These are phyloP conservation scores for Solanum sejunctum DNA, from an alignment of 257 asterid species.

Conservation along the genomic window DNA sequence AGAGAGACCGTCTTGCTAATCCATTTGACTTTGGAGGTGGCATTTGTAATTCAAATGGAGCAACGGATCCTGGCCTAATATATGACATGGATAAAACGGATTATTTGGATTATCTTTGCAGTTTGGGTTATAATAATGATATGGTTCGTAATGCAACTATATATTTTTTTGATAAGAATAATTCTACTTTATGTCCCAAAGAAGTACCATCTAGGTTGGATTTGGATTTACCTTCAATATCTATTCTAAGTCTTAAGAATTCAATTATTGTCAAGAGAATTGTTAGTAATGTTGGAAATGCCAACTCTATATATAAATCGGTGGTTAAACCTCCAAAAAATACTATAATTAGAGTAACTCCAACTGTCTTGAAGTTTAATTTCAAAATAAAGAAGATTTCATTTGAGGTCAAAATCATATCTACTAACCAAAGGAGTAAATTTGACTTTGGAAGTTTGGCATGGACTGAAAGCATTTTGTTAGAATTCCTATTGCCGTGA, in stretches of 20 bases:
- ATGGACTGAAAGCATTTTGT: slow-evolving; percentile 8
- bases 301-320: background rate
- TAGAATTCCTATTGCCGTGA: slow-evolving; percentile 11
- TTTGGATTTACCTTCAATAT: slow-evolving; percentile 7
- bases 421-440: background rate
- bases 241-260: background rate
- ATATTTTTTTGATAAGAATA: background rate
- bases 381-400: background rate
- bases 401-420: background rate
- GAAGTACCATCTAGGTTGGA: background rate
- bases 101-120: slow-evolving; percentile 24
- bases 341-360: background rate
- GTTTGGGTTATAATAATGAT: slow-evolving; percentile 10
- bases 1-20: slow-evolving; percentile 12
- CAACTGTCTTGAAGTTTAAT: slow-evolving; percentile 1
- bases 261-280: background rate
- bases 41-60: slow-evolving; percentile 22
- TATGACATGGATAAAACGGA: slow-evolving; percentile 20
- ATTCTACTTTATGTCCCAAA: background rate
- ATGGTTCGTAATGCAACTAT: background rate
- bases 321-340: background rate
- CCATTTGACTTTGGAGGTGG: slow-evolving; percentile 41
- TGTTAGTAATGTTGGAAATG: slow-evolving; percentile 9
- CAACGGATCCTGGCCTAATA: slow-evolving; percentile 21
- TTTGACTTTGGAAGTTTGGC: slow-evolving; percentile 12